A percentile compares a stretch with the other conserved stretches of the same genome.
These are phyloP conservation scores for Russula sp. DNA, from an alignment of 768 basidiomycete genomes.

Conservation along the genomic window DNA sequence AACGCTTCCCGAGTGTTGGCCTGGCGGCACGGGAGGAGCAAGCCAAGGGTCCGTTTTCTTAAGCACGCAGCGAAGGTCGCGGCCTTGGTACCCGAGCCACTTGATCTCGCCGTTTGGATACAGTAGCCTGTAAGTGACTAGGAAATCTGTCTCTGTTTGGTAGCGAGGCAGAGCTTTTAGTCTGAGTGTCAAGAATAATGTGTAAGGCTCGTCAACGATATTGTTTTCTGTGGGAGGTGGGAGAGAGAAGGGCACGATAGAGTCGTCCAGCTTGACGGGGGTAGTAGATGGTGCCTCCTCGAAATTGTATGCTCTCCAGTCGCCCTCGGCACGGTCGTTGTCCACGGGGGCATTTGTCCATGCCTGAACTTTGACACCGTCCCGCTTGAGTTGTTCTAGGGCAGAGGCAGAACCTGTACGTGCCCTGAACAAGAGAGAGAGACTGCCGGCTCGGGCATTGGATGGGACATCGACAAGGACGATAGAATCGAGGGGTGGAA, in stretches of 20 bases:
- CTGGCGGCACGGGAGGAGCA: slow-evolving; percentile 26
- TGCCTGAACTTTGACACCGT: slow-evolving; percentile 20
- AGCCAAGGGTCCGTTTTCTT: slow-evolving; percentile 25
- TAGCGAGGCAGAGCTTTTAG: slow-evolving; percentile 10
- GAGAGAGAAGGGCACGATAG: slow-evolving; percentile 6
- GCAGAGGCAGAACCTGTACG: slow-evolving; percentile 17
- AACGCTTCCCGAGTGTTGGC: slow-evolving; percentile 10
- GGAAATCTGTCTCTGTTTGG: slow-evolving; percentile 15
- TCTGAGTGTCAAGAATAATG: slow-evolving; percentile 18
- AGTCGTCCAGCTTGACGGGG: background rate
- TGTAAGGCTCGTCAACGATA: slow-evolving; percentile 13
- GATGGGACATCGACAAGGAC: slow-evolving; percentile 16
- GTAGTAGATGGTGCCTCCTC: slow-evolving; percentile 6
- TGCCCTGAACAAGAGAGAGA: slow-evolving; percentile 20
- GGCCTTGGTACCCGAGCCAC: slow-evolving; percentile 42
- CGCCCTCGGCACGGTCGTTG: slow-evolving; percentile 11
- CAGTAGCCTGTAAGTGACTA: slow-evolving; percentile 41
- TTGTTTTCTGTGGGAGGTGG: slow-evolving; percentile 7
- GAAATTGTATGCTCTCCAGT: slow-evolving; percentile 21
- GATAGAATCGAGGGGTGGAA: slow-evolving; percentile 19
- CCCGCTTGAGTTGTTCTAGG: slow-evolving; percentile 10
- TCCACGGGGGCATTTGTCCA: slow-evolving; percentile 23
- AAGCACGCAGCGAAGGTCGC: slow-evolving; percentile 38
- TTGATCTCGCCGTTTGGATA: slow-evolving; percentile 36
- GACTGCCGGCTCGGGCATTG: slow-evolving; percentile 7